phyloP scores from a whole-genome alignment of 495 filamentous ascomycete species.

The Amphirosellinia nigrospora region DNA sequence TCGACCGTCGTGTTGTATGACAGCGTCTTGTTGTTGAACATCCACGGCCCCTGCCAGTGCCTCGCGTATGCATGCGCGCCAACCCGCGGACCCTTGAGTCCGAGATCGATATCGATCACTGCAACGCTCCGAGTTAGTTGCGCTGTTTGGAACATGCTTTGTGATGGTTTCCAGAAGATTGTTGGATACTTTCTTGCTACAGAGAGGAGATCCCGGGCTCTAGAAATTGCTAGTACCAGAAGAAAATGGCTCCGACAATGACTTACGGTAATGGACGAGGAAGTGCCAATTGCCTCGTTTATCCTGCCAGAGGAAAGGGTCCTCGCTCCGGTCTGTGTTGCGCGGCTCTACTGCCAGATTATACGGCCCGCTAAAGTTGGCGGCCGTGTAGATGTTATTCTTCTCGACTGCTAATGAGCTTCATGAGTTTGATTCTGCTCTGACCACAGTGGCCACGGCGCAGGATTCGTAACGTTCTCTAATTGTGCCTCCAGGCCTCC shows the following conservation, averaged over 20 bases:
- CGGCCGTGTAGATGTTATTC: conserved; percentile 30
- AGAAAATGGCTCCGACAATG: not conserved
- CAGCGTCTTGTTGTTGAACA: conserved; percentile 39
- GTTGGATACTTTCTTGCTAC: not conserved
- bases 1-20: conserved; percentile 46
- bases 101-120: conserved; percentile 42
- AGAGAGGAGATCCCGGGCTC: not conserved
- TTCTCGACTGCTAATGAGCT: conserved; percentile 30
- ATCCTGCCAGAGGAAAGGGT: conserved; percentile 51
- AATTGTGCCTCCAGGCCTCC: conserved; percentile 25
- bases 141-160: not conserved
- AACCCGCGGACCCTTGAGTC: conserved; percentile 46
- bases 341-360: conserved; percentile 28
- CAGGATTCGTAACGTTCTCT: conserved; percentile 38
- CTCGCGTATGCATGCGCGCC: conserved; percentile 47
- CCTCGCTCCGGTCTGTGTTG: conserved; percentile 41
- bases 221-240: not conserved
- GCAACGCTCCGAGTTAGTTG: not conserved
- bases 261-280: conserved; percentile 38
- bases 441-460: conserved; percentile 40
- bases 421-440: conserved; percentile 21
- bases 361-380: conserved; percentile 26
- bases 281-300: conserved; percentile 50
- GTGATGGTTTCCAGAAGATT: not conserved
- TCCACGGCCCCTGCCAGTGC: conserved; percentile 47